Evolutionary conservation across 2,329 filamentous ascomycete species (phyloP), one percentile per base, ranked within the genome.

Genomic region (Parastagonospora avenae): DNA sequence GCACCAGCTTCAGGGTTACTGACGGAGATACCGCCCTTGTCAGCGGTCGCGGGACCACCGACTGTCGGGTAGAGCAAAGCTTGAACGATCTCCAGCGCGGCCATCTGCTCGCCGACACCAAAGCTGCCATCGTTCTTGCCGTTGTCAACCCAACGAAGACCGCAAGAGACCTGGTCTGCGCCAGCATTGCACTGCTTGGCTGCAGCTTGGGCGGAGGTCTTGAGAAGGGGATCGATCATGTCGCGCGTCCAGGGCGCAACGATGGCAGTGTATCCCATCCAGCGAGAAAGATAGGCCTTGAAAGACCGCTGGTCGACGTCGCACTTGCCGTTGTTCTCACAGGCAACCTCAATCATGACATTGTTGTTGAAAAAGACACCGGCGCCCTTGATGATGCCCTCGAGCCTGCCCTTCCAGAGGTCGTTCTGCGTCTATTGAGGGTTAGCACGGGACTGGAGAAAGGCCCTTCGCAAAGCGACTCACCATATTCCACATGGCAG

Each of bases 31-130:
- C 82, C 82, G 42, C 83, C 83, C 11, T 77, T 82, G 1, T 63
- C 60, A 50, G 80, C 78, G 10, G 77, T 80, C 2, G 84, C 72
- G 11, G 71, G 71, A 4, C 70, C 71, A 1, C 55, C 11, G 3
- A 63, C 67, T 2, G 62, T 46, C 7, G 59, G 46, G 43, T 74
- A 61, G 4, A 80, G 66, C 27, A 80, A 77, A 71, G 36, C 70
- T 70, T 82, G 75, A 45, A 85, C 73, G 45, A 82, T 77, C 50
- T 83, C 82, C 24, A 86, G 70, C 3, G 79, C 82, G 52, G 77
- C 77, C 82, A 86, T 85, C 70, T 85, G 80, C 68, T 86, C 80
- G 12, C 83, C 82, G 10, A 84, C 82, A 38, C 83, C 82, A 35
- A 72, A 72, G 15, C 70, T 75, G 14, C 78, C 76, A 59, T 84